Evolutionary conservation across 108 stramenopile species (phyloP).

Genomic region (Nitzschia sp.): DNA sequence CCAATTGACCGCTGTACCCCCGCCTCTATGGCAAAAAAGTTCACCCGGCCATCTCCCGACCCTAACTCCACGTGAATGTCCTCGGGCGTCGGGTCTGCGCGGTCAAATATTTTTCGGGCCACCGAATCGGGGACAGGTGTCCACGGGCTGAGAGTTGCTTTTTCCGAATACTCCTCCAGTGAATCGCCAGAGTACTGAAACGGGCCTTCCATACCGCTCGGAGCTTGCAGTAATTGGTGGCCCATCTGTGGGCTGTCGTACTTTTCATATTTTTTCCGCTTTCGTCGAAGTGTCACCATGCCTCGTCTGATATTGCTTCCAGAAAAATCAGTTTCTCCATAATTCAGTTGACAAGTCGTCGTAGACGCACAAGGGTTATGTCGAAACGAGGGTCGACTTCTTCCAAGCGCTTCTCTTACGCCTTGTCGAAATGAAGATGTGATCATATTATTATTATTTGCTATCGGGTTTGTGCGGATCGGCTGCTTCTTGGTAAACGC

Average conservation of each 20-base stretch:
- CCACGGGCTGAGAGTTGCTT: slow-evolving; percentile 79
- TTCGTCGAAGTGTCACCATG: slow-evolving; percentile 10
- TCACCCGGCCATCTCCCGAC: slow-evolving; percentile 85
- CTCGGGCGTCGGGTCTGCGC: slow-evolving; percentile 43
- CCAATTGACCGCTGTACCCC: slow-evolving; percentile 57
- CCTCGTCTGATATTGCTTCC: too few relatives aligned
- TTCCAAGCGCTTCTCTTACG: too few relatives aligned
- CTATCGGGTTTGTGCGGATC: too few relatives aligned
- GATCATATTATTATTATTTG: too few relatives aligned
- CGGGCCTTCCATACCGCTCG: slow-evolving; percentile 22
- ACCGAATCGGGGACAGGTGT: slow-evolving; percentile 80
- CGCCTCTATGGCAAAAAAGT: slow-evolving; percentile 67
- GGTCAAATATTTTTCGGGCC: slow-evolving; percentile 66
- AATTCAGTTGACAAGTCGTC: too few relatives aligned
- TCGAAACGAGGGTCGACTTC: too few relatives aligned
- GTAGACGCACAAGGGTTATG: too few relatives aligned
- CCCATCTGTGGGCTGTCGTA: slow-evolving; percentile 26
- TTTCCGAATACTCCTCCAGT: slow-evolving; percentile 56
- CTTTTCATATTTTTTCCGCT: slow-evolving; percentile 33
- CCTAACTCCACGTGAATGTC: slow-evolving; percentile 83
- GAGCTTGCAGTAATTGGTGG: not conserved
- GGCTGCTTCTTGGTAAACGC: too few relatives aligned
- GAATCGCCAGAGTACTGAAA: slow-evolving; percentile 33
- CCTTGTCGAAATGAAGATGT: too few relatives aligned
- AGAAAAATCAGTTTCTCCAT: too few relatives aligned